Conservation (phyloP, 768 basidiomycete species). For the Leccinum barrowsii region DNA sequence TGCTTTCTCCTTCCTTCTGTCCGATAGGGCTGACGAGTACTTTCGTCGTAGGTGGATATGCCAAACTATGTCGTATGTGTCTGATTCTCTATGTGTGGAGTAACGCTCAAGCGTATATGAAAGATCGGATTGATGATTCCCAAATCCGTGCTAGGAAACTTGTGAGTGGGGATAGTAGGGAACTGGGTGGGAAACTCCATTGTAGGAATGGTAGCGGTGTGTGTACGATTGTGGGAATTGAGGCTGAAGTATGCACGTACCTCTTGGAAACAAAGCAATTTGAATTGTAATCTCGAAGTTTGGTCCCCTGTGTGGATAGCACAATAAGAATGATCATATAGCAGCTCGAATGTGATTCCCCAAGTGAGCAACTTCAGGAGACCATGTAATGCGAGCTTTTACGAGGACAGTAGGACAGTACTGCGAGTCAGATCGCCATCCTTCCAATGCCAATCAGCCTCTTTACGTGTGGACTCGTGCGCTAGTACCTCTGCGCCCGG, state of each 20-base stretch:
- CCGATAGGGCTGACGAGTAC: neutral
- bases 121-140: slow-evolving; percentile 59
- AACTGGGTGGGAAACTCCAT: neutral
- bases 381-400: too few species aligned
- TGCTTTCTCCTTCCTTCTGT: neutral
- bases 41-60: slow-evolving; percentile 50
- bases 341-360: too few species aligned
- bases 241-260: neutral
- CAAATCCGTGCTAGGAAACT: slow-evolving; percentile 35
- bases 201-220: neutral
- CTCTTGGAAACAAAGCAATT: neutral
- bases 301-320: too few species aligned
- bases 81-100: neutral
- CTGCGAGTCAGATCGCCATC: too few species aligned
- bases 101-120: neutral
- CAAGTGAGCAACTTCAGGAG: neutral
- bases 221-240: neutral
- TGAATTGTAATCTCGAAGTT: too few species aligned
- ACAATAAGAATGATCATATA: too few species aligned
- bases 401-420: too few species aligned
- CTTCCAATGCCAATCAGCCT: too few species aligned
- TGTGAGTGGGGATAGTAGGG: neutral
- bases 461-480: too few species aligned
- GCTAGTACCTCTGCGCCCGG: too few species aligned
- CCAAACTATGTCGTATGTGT: slow-evolving; percentile 55